Evolutionary conservation across 2,329 filamentous ascomycete species (phyloP).

Genomic region (Arthrobotrys megalospora): DNA sequence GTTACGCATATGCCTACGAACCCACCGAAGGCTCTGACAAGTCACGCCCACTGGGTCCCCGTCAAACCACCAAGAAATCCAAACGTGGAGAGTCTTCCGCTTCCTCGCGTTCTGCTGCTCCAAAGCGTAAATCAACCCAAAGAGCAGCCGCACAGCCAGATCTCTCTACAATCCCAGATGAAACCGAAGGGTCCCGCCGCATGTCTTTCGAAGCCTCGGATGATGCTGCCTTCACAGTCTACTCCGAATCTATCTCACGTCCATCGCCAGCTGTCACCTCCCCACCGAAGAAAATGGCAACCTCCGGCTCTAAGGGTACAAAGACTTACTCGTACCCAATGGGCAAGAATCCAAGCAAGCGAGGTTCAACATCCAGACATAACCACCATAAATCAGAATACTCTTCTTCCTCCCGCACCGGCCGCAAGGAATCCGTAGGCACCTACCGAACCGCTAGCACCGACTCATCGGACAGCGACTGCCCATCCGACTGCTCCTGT

Average conservation of each 20-base stretch:
- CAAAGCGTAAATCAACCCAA: constrained; percentile 51
- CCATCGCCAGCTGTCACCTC: constrained; percentile 42
- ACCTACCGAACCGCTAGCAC: constrained; percentile 58
- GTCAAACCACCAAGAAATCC: constrained; percentile 56
- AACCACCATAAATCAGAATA: constrained; percentile 33
- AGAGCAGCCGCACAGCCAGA: constrained; percentile 49
- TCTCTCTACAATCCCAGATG: constrained; percentile 54
- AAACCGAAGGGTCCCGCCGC: constrained; percentile 47
- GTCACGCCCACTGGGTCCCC: constrained; percentile 42
- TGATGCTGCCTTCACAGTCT: constrained; percentile 52
- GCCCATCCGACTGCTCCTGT: constrained; percentile 55
- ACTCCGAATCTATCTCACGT: constrained; percentile 53
- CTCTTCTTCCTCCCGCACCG: constrained; percentile 41
- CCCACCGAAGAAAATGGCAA: constrained; percentile 37
- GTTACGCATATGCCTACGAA: constrained; percentile 53
- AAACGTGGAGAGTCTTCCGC: constrained; percentile 46
- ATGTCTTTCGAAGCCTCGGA: constrained; percentile 55
- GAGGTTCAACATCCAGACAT: constrained; percentile 30
- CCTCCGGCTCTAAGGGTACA: constrained; percentile 33
- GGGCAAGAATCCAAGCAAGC: constrained; percentile 17
- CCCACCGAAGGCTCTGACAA: constrained; percentile 51
- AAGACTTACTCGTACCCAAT: constrained; percentile 34
- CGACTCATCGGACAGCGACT: constrained; percentile 56
- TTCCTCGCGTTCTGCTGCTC: constrained; percentile 33
- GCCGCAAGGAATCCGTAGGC: constrained; percentile 52